These are phyloP conservation scores for Colletotrichum navitas DNA, from an alignment of 2,329 filamentous ascomycete genomes.

Conservation along the genomic window DNA sequence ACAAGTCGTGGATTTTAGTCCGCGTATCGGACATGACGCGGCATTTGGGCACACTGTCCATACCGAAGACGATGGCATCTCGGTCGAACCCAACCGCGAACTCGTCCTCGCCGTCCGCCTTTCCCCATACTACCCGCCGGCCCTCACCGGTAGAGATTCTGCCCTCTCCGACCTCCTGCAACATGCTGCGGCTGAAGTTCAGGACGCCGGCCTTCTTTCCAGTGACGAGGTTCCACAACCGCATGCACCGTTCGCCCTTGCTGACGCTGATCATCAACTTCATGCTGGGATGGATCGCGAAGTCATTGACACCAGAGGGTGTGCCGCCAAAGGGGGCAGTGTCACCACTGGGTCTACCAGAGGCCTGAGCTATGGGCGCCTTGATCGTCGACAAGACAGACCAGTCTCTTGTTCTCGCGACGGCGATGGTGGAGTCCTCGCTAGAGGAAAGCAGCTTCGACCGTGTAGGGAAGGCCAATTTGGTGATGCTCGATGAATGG, in stretches of 20 bases:
- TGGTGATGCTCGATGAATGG: constrained; percentile 85
- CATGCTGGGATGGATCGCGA: constrained; percentile 95
- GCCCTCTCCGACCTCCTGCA: constrained; percentile 81
- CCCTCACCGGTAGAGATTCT: constrained; percentile 86
- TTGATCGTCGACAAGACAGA: constrained; percentile 89
- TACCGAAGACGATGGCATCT: constrained; percentile 86
- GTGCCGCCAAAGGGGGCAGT: constrained; percentile 85
- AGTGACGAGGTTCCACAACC: constrained; percentile 96
- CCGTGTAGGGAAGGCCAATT: constrained; percentile 84
- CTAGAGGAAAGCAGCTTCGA: constrained; percentile 89
- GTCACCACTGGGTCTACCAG: constrained; percentile 87
- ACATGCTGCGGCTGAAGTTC: constrained; percentile 81
- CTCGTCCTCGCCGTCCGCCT: constrained; percentile 78
- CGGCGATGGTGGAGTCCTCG: constrained; percentile 91
- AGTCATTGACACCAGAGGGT: constrained; percentile 92
- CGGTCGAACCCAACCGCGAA: constrained; percentile 92
- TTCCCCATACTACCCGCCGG: constrained; percentile 83
- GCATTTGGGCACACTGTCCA: constrained; percentile 86
- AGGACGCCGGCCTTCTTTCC: constrained; percentile 95
- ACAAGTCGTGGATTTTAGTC: constrained; percentile 87
- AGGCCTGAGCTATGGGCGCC: constrained; percentile 83
- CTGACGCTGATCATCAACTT: constrained; percentile 96
- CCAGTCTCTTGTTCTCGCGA: constrained; percentile 91
- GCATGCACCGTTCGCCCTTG: constrained; percentile 90
- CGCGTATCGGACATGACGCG: constrained; percentile 74